These are phyloP conservation scores for Thelephora terrestris DNA, from an alignment of 1,284 basidiomycete species.

Conservation along the genomic window DNA sequence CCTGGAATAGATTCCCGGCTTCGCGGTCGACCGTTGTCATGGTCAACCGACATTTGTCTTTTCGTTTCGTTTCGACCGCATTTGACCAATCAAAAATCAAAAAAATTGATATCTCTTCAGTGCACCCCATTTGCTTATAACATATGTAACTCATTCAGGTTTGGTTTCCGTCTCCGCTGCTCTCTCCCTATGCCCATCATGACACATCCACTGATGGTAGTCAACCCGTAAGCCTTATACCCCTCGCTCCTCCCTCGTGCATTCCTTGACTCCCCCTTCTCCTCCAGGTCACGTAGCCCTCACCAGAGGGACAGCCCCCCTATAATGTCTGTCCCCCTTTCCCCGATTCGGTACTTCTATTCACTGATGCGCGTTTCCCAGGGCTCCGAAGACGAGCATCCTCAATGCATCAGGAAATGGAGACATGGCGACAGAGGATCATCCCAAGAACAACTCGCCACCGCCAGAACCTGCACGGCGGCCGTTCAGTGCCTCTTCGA, in stretches of 20 bases:
- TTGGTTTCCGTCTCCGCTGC: neutral
- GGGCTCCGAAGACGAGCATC: neutral
- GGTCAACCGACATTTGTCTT: too few species aligned
- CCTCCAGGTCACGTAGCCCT: neutral
- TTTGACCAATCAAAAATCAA: too few species aligned
- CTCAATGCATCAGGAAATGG: too few species aligned
- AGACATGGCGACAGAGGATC: too few species aligned
- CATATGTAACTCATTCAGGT: neutral
- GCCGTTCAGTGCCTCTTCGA: neutral
- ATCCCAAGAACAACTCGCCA: neutral
- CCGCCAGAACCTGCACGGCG: neutral
- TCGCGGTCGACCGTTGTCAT: too few species aligned
- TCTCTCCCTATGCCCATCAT: neutral
- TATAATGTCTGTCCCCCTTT: neutral
- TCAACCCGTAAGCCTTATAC: constrained; percentile 1
- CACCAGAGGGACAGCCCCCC: too few species aligned
- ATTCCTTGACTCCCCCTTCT: neutral
- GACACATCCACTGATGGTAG: constrained; percentile 1
- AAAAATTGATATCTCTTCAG: too few species aligned
- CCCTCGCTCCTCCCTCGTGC: neutral
- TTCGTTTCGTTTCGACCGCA: too few species aligned
- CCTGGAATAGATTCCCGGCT: too few species aligned
- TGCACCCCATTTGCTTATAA: neutral
- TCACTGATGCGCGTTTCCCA: neutral
- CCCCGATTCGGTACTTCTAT: neutral